Conservation (phyloP, 306 rosid species). For the Rubus parviflorus region DNA sequence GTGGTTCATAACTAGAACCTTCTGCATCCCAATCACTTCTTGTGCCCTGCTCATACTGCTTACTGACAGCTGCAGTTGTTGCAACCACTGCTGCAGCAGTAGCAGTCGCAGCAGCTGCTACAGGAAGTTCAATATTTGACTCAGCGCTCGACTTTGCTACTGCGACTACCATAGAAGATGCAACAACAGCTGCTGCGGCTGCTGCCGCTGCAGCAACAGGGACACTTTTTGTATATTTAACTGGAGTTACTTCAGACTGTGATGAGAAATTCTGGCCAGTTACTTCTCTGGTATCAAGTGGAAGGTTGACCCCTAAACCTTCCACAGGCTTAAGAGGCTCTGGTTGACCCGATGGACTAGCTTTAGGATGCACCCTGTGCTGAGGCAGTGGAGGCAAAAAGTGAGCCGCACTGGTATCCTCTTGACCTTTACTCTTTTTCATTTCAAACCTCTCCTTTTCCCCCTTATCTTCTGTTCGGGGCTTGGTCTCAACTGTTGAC, state of each 20-base stretch:
- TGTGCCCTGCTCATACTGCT: slow-evolving; percentile 70
- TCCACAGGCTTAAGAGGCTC: slow-evolving; percentile 58
- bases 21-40: slow-evolving; percentile 66
- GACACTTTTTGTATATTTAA: slow-evolving; percentile 62
- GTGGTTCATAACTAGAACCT: slow-evolving; percentile 46
- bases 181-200: slow-evolving; percentile 90
- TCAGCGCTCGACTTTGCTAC: slow-evolving; percentile 65
- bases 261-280: slow-evolving; percentile 42
- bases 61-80: slow-evolving; percentile 85
- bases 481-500: slow-evolving; percentile 41
- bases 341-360: slow-evolving; percentile 47
- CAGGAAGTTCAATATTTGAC: slow-evolving; percentile 74
- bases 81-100: slow-evolving; percentile 97
- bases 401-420: slow-evolving; percentile 35
- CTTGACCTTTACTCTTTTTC: slow-evolving; percentile 41
- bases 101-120: slow-evolving; percentile 94
- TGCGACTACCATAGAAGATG: slow-evolving; percentile 90
- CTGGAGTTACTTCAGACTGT: slow-evolving; percentile 51
- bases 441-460: slow-evolving; percentile 39
- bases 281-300: slow-evolving; percentile 53
- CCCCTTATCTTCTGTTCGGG: slow-evolving; percentile 42
- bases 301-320: slow-evolving; percentile 52
- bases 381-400: slow-evolving; percentile 71
- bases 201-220: slow-evolving; percentile 94
- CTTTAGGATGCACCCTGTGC: slow-evolving; percentile 47